A percentile compares a stretch with the other conserved stretches of the same genome.
Conservation (phyloP, 805 yeast genomes). For the Osmozyma mogii region DNA sequence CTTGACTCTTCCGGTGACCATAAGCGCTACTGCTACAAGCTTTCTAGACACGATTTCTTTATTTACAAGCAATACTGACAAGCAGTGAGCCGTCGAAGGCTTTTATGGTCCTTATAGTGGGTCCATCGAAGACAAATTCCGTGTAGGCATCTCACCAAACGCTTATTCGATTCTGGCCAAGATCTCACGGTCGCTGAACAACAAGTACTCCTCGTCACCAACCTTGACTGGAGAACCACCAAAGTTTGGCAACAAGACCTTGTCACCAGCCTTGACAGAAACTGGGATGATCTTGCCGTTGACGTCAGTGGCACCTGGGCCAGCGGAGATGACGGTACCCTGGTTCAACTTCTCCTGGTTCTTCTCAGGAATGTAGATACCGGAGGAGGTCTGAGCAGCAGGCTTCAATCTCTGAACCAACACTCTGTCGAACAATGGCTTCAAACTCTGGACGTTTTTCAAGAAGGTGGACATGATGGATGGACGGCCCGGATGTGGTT, state of each 20-base stretch:
- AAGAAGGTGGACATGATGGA: conserved; percentile 42
- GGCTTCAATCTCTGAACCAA: conserved; percentile 93
- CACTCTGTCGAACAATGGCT: conserved; percentile 93
- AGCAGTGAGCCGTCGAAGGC: too few species aligned
- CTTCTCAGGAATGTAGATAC: conserved; percentile 91
- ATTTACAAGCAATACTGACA: too few species aligned
- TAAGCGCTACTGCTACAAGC: too few species aligned
- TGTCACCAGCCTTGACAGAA: conserved; percentile 82
- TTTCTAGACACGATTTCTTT: too few species aligned
- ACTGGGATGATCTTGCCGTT: conserved; percentile 69
- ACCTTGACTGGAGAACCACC: conserved; percentile 90
- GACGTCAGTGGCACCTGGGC: conserved; percentile 80
- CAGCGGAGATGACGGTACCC: conserved; percentile 88
- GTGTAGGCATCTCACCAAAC: too few species aligned
- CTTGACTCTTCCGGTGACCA: too few species aligned
- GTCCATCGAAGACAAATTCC: too few species aligned
- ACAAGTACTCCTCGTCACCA: conserved; percentile 71
- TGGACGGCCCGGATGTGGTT: too few species aligned
- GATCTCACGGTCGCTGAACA: conserved; percentile 91
- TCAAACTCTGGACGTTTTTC: conserved; percentile 79
- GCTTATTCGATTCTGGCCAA: conserved; percentile 91
- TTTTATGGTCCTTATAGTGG: too few species aligned
- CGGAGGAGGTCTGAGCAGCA: conserved; percentile 83
- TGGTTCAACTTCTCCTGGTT: conserved; percentile 90
- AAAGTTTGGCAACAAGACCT: conserved; percentile 86